Percentiles rank a stretch among this genome's conserved stretches.
phyloP scores from a whole-genome alignment of 2,329 filamentous ascomycete species.

The Cladosporium sp. region DNA sequence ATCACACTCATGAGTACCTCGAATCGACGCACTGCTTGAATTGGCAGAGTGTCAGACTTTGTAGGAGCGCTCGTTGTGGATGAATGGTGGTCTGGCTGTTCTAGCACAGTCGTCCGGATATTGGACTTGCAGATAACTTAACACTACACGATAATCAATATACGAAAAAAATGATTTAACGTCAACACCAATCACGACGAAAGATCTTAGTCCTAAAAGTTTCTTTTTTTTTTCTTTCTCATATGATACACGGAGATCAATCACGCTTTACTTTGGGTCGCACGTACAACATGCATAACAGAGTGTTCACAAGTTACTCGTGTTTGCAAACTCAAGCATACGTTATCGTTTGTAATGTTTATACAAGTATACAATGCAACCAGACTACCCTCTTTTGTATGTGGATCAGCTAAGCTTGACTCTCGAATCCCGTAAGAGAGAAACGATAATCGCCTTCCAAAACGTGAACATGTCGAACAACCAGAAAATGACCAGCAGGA shows the following conservation, averaged over 20 bases:
- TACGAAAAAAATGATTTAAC: background rate
- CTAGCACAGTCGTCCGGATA: background rate
- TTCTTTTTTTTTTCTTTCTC: too few species aligned
- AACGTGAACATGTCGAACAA: slow-evolving; percentile 50
- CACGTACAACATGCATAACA: too few species aligned
- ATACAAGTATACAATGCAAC: too few species aligned
- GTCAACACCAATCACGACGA: too few species aligned
- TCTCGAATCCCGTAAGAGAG: background rate
- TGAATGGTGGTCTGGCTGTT: background rate
- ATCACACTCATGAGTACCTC: slow-evolving; percentile 67
- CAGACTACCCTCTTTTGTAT: background rate
- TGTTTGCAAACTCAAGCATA: too few species aligned
- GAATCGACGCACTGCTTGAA: slow-evolving; percentile 13
- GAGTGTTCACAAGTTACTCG: too few species aligned
- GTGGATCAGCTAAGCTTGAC: slow-evolving; percentile 4
- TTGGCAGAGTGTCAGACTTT: background rate
- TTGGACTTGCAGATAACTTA: background rate
- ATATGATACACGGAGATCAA: too few species aligned
- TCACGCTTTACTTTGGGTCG: too few species aligned
- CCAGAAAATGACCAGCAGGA: slow-evolving; percentile 54
- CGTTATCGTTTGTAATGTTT: too few species aligned
- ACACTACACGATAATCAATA: background rate
- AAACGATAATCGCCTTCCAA: slow-evolving; percentile 49
- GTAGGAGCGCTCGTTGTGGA: background rate
- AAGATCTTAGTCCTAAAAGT: too few species aligned